phyloP scores from a whole-genome alignment of 2,329 filamentous ascomycete species.

The Alternaria arbusti region DNA sequence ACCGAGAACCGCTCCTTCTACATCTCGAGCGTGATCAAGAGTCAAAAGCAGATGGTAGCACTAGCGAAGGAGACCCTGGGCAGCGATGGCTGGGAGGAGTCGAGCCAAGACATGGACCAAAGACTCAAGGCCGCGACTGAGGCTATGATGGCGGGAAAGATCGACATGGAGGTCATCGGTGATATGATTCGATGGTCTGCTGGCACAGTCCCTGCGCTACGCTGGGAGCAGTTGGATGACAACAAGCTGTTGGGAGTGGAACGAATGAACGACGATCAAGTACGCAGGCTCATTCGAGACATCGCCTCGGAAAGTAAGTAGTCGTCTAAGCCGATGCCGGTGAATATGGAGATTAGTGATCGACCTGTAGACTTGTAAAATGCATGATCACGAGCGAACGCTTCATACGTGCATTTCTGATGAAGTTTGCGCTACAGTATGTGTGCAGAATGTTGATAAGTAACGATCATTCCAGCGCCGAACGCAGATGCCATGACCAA shows the following conservation, averaged over 20 bases:
- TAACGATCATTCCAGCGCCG: neutral
- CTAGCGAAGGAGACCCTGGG: slow-evolving; percentile 10
- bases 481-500: neutral
- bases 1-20: slow-evolving; percentile 14
- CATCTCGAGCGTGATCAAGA: slow-evolving; percentile 12
- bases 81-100: slow-evolving; percentile 6
- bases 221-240: slow-evolving; percentile 9
- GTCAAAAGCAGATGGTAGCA: slow-evolving; percentile 12
- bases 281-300: slow-evolving; percentile 1
- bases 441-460: neutral
- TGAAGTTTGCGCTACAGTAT: neutral
- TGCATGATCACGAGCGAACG: neutral
- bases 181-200: slow-evolving; percentile 14
- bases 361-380: neutral
- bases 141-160: neutral
- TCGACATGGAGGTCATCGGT: slow-evolving; percentile 7
- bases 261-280: slow-evolving; percentile 1
- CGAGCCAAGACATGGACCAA: slow-evolving; percentile 1
- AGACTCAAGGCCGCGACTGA: neutral
- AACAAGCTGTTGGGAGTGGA: slow-evolving; percentile 5
- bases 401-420: neutral
- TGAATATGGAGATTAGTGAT: neutral
- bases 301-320: neutral
- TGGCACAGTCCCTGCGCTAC: neutral
- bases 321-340: neutral